Percentiles rank a stretch among this genome's conserved stretches.
Conservation (phyloP, 805 yeast genomes). For the Candida namnaoensis region DNA sequence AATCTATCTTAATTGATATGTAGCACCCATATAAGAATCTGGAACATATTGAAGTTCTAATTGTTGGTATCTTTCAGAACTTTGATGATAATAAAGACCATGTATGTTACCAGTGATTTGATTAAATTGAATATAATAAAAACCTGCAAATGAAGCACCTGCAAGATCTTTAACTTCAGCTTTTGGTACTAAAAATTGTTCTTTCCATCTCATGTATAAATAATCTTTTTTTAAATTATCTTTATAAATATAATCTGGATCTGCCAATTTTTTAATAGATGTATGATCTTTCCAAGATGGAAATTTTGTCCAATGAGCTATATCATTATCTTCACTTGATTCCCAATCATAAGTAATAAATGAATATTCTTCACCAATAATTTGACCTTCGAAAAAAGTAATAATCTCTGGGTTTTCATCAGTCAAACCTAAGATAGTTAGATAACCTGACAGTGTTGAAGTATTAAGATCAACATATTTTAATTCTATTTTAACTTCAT, state of each 20-base stretch:
- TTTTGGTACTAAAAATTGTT: slow-evolving; percentile 78
- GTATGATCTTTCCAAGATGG: slow-evolving; percentile 29
- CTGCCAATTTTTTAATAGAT: slow-evolving; percentile 6
- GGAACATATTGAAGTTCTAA: slow-evolving; percentile 37
- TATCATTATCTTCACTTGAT: slow-evolving; percentile 48
- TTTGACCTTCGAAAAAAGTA: slow-evolving; percentile 68
- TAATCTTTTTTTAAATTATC: slow-evolving; percentile 32
- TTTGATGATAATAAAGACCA: slow-evolving; percentile 77
- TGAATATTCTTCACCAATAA: slow-evolving; percentile 37
- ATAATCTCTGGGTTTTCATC: slow-evolving; percentile 59
- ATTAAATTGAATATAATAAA: slow-evolving; percentile 80
- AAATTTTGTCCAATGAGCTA: slow-evolving; percentile 61
- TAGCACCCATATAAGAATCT: slow-evolving; percentile 3
- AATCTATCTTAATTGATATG: slow-evolving; percentile 9
- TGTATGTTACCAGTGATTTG: slow-evolving; percentile 65
- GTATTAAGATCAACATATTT: slow-evolving; percentile 56
- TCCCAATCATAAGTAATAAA: slow-evolving; percentile 45
- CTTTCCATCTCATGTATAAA: slow-evolving; percentile 94
- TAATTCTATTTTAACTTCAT: slow-evolving; percentile 61
- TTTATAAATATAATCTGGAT: slow-evolving; percentile 13
- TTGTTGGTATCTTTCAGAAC: slow-evolving; percentile 72
- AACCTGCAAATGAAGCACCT: slow-evolving; percentile 85
- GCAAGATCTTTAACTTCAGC: slow-evolving; percentile 44
- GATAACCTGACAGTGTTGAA: slow-evolving; percentile 46
- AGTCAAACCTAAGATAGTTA: slow-evolving; percentile 63